Base-by-base conservation (phyloP, 306 rosid genomes). In the Biancaea sappan region DNA sequence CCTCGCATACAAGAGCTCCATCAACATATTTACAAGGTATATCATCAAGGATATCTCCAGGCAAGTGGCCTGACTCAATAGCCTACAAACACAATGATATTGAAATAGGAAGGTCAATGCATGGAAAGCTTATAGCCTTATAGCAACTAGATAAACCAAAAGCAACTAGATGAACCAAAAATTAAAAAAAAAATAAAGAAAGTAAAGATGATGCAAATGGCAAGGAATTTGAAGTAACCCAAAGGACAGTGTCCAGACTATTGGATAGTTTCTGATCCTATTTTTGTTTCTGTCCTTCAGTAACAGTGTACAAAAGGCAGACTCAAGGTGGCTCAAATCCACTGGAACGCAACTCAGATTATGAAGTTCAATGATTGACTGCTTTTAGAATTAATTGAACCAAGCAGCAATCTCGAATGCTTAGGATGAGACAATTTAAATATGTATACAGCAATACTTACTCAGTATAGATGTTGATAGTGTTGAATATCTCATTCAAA, bases 51-150 rank as follows among this genome's bases (percentile, higher is more conserved):
- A 92, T 83, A 77, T 95, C 99, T 76, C 96, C 95, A 76, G 98
- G 99, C 85, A 92, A 83, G 81, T 86, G 96, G 68, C 98, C 99
- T 75, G 97, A 90, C 80, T 95, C 99, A 77, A 95, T 95, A 69
- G 98, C 98, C 99, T 94, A 31, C 77, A 86, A 79, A 73, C 41
- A 85, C 54, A 56, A 51, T 63, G 22, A 69, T 35, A 81, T 35
- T 62, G 53, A 76, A 77, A 74, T 13, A 74, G 6, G 69, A 66
- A 50, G 35, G 73, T 77, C 54, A 74, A 80, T 48, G 53, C 24
- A 50, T 29, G 50, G 10, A 69, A 58, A n/a, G 21, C 63, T 19
- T 51, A 43, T 35, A 35, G 64, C 3, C 63, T 19, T 51, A 43
- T 35, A 35, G 64, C 3, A 69, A 52, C 69, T 47, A 72, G 31